phyloP scores from a whole-genome alignment of 345 rosid genomes.

The Tarenaya hassleriana region DNA sequence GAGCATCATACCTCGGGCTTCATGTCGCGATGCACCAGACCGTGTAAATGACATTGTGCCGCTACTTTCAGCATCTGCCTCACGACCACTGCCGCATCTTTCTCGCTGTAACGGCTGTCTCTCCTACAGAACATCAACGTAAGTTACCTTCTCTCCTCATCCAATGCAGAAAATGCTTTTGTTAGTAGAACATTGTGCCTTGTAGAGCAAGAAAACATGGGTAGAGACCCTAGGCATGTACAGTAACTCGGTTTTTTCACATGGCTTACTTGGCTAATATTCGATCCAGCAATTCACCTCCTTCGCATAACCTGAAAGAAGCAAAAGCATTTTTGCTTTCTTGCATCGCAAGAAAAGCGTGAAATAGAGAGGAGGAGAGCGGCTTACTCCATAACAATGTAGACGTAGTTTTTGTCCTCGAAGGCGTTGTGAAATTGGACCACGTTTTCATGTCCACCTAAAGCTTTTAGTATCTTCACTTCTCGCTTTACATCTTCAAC shows the following conservation, averaged over 20 bases:
- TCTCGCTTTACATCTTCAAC: conserved; percentile 92
- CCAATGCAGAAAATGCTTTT: too few relatives aligned
- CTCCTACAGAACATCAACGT: too few relatives aligned
- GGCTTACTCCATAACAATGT: conserved; percentile 96
- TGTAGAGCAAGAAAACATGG: too few relatives aligned
- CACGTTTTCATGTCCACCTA: conserved; percentile 87
- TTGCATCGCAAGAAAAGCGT: conserved; percentile 8
- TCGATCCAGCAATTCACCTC: conserved; percentile 93
- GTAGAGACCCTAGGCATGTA: too few relatives aligned
- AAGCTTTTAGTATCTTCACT: conserved; percentile 72
- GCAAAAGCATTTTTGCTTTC: not conserved
- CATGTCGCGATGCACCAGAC: conserved; percentile 87
- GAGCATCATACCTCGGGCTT: conserved; percentile 83
- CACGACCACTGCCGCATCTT: conserved; percentile 75
- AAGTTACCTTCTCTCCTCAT: too few relatives aligned
- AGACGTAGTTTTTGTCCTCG: conserved; percentile 85
- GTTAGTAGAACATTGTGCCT: too few relatives aligned
- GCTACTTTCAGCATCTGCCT: conserved; percentile 84
- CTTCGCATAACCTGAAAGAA: conserved; percentile 75
- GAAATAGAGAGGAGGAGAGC: too few relatives aligned
- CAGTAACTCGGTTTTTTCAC: too few relatives aligned
- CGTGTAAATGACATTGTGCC: conserved; percentile 84
- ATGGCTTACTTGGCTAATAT: conserved; percentile 67
- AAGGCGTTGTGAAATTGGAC: conserved; percentile 78
- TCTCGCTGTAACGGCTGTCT: conserved; percentile 65